Evolutionary conservation across 805 yeast species (phyloP).

Genomic region (Saccharomycopsis schoenii): DNA sequence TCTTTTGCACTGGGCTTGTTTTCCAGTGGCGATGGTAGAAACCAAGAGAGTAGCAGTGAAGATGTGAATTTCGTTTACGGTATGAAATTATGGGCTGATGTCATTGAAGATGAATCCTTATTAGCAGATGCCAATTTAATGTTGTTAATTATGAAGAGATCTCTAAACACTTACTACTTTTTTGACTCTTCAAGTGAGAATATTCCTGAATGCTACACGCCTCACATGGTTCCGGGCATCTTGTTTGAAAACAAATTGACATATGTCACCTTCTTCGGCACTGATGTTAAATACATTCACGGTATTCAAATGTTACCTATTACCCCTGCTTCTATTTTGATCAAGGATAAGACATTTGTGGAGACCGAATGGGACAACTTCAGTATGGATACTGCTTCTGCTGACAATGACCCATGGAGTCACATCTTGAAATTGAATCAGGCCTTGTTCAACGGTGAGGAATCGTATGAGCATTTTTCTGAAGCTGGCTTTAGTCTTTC

Average conservation of each 20-base stretch:
- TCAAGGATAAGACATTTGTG: slow-evolving; percentile 44
- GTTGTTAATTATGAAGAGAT: slow-evolving; percentile 41
- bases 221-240: slow-evolving; percentile 60
- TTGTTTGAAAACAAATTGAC: slow-evolving; percentile 62
- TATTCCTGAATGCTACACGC: slow-evolving; percentile 40
- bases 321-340: slow-evolving; percentile 52
- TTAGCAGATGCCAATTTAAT: slow-evolving; percentile 47
- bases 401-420: slow-evolving; percentile 9
- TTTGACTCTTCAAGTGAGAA: slow-evolving; percentile 47
- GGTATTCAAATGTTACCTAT: slow-evolving; percentile 76
- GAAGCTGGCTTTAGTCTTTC: slow-evolving; percentile 23
- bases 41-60: slow-evolving; percentile 64
- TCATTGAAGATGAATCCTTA: slow-evolving; percentile 43
- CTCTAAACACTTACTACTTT: slow-evolving; percentile 48
- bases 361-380: slow-evolving; percentile 50
- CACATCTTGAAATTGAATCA: slow-evolving; percentile 31
- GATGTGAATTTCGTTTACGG: slow-evolving; percentile 62
- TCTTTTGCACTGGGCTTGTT: slow-evolving; percentile 65
- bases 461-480: slow-evolving; percentile 35
- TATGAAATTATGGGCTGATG: slow-evolving; percentile 60
- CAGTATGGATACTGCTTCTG: slow-evolving; percentile 21
- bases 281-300: slow-evolving; percentile 50
- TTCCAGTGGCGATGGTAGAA: slow-evolving; percentile 55
- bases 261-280: slow-evolving; percentile 64
- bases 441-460: slow-evolving; percentile 34